Conservation (phyloP, 1,284 basidiomycete species). For the Boletellus deceptivus region DNA sequence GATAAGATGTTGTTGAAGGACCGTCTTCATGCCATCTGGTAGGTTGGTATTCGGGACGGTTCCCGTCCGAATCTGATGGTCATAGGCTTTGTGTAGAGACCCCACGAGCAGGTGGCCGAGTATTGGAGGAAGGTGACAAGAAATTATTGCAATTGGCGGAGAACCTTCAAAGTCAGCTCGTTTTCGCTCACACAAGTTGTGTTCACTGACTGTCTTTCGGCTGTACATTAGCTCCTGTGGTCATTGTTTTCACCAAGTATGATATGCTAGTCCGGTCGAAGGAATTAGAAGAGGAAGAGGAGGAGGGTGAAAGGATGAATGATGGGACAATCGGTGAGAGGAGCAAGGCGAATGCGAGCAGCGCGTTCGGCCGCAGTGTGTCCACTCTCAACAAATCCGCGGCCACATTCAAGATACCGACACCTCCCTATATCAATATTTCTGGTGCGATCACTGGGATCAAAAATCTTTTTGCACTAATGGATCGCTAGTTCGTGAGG, state of each 20-base stretch:
- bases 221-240: not conserved
- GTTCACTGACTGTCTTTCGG: not conserved
- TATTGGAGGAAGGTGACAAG: conserved; percentile 11
- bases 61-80: not conserved
- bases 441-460: not conserved
- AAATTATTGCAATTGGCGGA: conserved; percentile 2
- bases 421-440: not conserved
- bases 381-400: not conserved
- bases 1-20: conserved; percentile 1
- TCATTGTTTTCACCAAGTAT: conserved; percentile 3
- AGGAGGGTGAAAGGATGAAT: not conserved
- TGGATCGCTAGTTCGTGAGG: not conserved
- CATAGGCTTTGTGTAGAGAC: conserved; percentile 11
- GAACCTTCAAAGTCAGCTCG: conserved; percentile 1
- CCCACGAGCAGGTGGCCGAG: conserved; percentile 8
- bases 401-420: not conserved
- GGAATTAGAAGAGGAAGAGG: not conserved
- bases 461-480: not conserved
- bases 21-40: conserved; percentile 7
- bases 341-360: not conserved
- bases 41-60: not conserved
- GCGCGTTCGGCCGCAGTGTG: not conserved
- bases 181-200: not conserved
- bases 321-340: not conserved
- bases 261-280: conserved; percentile 1